Conservation (phyloP, 2,329 filamentous ascomycete species). For the Calonectria pseudoreteaudii region DNA sequence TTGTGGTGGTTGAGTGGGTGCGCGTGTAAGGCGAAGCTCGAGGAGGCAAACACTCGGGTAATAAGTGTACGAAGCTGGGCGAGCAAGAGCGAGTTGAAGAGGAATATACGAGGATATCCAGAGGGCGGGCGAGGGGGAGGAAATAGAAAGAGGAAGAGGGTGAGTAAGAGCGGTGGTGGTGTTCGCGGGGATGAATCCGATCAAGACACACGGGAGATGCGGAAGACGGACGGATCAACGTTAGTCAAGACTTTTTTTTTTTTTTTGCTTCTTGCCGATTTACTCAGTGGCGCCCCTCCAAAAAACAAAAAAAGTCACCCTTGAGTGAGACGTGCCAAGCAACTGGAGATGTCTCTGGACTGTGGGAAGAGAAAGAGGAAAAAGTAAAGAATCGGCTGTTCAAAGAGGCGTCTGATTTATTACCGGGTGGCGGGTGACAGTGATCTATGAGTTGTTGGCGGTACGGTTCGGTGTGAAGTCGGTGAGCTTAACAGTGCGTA, state of each 20-base stretch:
- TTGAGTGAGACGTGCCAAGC: neutral
- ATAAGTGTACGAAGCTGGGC: neutral
- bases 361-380: slow-evolving; percentile 13
- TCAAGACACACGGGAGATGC: slow-evolving; percentile 17
- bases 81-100: slow-evolving; percentile 8
- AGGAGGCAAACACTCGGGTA: neutral
- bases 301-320: slow-evolving; percentile 8
- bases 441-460: slow-evolving; percentile 24
- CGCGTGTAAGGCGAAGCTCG: neutral
- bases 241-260: slow-evolving; percentile 21
- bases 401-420: slow-evolving; percentile 14
- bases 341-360: slow-evolving; percentile 9
- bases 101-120: neutral
- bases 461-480: slow-evolving; percentile 47
- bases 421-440: slow-evolving; percentile 18
- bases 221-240: slow-evolving; percentile 14
- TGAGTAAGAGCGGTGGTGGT: neutral
- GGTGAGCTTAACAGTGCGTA: slow-evolving; percentile 37
- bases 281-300: slow-evolving; percentile 20
- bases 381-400: neutral
- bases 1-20: neutral
- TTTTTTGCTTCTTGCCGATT: slow-evolving; percentile 10
- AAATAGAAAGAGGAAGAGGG: neutral
- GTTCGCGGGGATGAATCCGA: slow-evolving; percentile 11
- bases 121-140: neutral